Conservation (phyloP, 805 yeast species). For the Metschnikowia drakensbergensis region DNA sequence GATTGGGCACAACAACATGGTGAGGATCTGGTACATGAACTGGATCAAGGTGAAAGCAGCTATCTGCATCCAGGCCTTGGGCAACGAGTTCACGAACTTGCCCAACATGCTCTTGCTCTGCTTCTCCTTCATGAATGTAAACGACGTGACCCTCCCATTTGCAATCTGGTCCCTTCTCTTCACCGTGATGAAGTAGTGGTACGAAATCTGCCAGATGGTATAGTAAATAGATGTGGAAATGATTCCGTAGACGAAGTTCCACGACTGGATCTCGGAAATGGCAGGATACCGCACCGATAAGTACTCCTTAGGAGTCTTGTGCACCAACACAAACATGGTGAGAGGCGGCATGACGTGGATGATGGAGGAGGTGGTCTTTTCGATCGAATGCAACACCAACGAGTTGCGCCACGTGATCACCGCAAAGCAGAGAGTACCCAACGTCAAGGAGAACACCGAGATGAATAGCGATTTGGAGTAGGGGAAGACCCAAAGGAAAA, state of each 20-base stretch:
- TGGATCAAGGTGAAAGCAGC: conserved; percentile 83
- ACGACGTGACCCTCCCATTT: conserved; percentile 83
- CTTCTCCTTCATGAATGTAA: conserved; percentile 74
- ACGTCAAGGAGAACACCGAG: conserved; percentile 78
- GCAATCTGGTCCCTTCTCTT: conserved; percentile 73
- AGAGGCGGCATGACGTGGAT: conserved; percentile 90
- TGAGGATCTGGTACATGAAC: conserved; percentile 76
- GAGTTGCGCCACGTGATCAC: conserved; percentile 96
- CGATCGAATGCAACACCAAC: conserved; percentile 84
- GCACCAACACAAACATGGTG: conserved; percentile 81
- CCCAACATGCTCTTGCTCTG: conserved; percentile 67
- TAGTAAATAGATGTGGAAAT: conserved; percentile 78
- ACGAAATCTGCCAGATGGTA: conserved; percentile 82
- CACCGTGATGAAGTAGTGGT: conserved; percentile 89
- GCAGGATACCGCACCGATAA: conserved; percentile 73
- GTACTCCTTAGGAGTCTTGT: conserved; percentile 55
- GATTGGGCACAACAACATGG: conserved; percentile 88
- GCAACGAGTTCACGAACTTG: conserved; percentile 71
- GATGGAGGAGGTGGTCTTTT: conserved; percentile 85
- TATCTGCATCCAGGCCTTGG: conserved; percentile 79
- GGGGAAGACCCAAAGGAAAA: conserved; percentile 83
- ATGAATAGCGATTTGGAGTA: conserved; percentile 66
- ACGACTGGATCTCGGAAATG: conserved; percentile 56
- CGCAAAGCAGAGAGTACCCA: conserved; percentile 90
- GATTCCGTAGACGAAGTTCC: conserved; percentile 71